A percentile compares a stretch with the other conserved stretches of the same genome.
These are phyloP conservation scores for Coemansia guatemalensis DNA, from an alignment of 192 early-diverging fungal species.

Conservation along the genomic window DNA sequence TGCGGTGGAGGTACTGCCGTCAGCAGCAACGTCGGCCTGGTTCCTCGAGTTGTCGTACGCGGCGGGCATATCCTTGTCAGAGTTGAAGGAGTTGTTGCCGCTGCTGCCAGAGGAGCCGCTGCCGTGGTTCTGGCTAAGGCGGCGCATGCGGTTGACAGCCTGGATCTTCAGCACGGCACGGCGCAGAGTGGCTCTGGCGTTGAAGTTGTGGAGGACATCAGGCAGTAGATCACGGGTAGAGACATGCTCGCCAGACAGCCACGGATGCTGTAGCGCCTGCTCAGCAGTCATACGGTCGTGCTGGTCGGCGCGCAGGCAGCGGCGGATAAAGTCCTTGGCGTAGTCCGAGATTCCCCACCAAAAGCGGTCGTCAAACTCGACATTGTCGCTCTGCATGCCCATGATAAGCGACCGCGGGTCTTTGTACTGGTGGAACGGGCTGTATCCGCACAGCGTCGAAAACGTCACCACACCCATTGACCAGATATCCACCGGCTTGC, in stretches of 20 bases:
- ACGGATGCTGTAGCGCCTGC: constrained; percentile 82
- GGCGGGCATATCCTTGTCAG: constrained; percentile 12
- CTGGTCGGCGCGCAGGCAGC: constrained; percentile 68
- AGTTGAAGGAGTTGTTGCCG: constrained; percentile 12
- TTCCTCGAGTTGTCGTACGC: neutral
- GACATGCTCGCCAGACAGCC: constrained; percentile 66
- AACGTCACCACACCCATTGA: constrained; percentile 91
- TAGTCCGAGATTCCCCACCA: constrained; percentile 83
- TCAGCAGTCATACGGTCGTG: constrained; percentile 71
- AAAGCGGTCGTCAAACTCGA: constrained; percentile 71
- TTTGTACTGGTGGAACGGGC: constrained; percentile 65
- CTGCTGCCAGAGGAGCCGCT: constrained; percentile 1
- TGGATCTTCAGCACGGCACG: constrained; percentile 53
- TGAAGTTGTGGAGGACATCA: constrained; percentile 71
- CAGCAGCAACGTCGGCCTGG: neutral
- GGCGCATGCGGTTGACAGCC: constrained; percentile 51
- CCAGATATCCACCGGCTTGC: constrained; percentile 93
- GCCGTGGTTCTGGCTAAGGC: constrained; percentile 24
- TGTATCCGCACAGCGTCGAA: constrained; percentile 82
- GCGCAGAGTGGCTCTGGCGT: constrained; percentile 46
- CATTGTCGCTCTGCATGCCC: constrained; percentile 63
- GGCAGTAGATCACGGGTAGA: constrained; percentile 81
- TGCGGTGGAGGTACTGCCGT: neutral
- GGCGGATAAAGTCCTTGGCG: constrained; percentile 73
- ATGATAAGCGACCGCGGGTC: constrained; percentile 58